These are phyloP conservation scores for Dioszegia aurantiaca DNA, from an alignment of 768 basidiomycete genomes.

Conservation along the genomic window DNA sequence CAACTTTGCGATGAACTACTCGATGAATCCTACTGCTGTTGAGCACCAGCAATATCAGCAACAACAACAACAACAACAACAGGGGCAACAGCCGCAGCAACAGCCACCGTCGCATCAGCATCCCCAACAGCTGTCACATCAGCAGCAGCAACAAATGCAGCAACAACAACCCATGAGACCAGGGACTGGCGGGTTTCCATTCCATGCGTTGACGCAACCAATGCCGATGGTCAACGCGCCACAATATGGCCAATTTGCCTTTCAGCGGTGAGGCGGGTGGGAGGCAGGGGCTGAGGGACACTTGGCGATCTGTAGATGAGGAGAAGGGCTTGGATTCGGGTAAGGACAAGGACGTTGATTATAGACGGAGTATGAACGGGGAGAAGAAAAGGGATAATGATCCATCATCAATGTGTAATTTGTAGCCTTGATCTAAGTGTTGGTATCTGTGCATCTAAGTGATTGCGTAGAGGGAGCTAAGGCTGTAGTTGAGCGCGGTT, in stretches of 20 bases:
- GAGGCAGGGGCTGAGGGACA: not conserved
- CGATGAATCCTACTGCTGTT: not conserved
- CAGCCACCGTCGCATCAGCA: not conserved
- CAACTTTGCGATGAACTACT: conserved; percentile 10
- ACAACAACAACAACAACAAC: not conserved
- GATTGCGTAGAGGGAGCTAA: too few relatives aligned
- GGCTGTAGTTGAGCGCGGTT: too few relatives aligned
- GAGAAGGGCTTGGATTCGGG: too few relatives aligned
- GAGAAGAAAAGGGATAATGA: too few relatives aligned
- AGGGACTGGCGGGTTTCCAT: conserved; percentile 16
- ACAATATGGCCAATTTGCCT: conserved; percentile 27
- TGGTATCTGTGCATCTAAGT: too few relatives aligned
- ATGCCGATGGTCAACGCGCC: conserved; percentile 10
- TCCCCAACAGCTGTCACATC: not conserved
- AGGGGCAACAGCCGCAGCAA: not conserved
- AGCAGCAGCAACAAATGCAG: not conserved
- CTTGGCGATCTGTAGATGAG: not conserved
- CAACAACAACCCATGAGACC: conserved; percentile 1
- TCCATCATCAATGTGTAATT: too few relatives aligned
- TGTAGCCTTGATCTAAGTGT: too few relatives aligned
- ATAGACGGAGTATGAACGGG: too few relatives aligned
- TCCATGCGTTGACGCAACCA: conserved; percentile 17
- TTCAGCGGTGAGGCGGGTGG: conserved; percentile 17
- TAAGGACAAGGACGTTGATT: too few relatives aligned
- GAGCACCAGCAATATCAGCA: not conserved